Evolutionary conservation across 2,329 filamentous ascomycete genomes (phyloP).

Genomic region (Calonectria leucothoes): DNA sequence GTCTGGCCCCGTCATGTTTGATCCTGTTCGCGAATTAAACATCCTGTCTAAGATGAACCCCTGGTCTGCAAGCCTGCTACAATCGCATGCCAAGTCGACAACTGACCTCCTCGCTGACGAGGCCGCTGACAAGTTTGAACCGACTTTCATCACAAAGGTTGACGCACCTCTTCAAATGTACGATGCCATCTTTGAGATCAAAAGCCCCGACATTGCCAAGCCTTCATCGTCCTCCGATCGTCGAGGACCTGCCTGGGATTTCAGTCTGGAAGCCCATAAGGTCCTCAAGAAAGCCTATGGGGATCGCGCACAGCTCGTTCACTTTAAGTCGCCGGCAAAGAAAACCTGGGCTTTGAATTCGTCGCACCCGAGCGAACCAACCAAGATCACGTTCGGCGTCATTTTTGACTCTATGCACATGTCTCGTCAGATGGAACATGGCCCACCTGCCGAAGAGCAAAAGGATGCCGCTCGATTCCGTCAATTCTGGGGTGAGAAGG

Average conservation of each 20-base stretch:
- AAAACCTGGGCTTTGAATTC: slow-evolving; percentile 45
- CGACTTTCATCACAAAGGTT: slow-evolving; percentile 79
- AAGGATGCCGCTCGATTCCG: slow-evolving; percentile 85
- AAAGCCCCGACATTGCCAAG: slow-evolving; percentile 43
- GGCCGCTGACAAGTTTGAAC: slow-evolving; percentile 82
- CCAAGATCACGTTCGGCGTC: slow-evolving; percentile 71
- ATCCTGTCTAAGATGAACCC: slow-evolving; percentile 89
- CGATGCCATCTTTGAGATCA: slow-evolving; percentile 59
- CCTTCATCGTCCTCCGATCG: slow-evolving; percentile 50
- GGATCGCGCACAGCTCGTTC: slow-evolving; percentile 77
- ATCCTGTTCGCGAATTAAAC: slow-evolving; percentile 80
- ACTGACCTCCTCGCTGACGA: slow-evolving; percentile 80
- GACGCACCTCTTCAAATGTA: slow-evolving; percentile 66
- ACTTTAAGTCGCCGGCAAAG: slow-evolving; percentile 59
- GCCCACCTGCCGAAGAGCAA: slow-evolving; percentile 87
- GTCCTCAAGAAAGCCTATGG: slow-evolving; percentile 78
- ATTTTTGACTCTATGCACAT: slow-evolving; percentile 79
- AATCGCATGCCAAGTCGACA: slow-evolving; percentile 79
- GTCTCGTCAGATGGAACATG: slow-evolving; percentile 84
- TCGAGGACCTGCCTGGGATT: slow-evolving; percentile 56
- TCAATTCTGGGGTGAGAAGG: slow-evolving; percentile 93
- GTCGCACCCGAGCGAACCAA: slow-evolving; percentile 34
- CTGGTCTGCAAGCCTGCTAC: slow-evolving; percentile 83
- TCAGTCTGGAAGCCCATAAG: slow-evolving; percentile 69
- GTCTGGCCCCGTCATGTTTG: slow-evolving; percentile 78